Evolutionary conservation across 768 basidiomycete genomes (phyloP).

Genomic region (Agaricus bisporus): DNA sequence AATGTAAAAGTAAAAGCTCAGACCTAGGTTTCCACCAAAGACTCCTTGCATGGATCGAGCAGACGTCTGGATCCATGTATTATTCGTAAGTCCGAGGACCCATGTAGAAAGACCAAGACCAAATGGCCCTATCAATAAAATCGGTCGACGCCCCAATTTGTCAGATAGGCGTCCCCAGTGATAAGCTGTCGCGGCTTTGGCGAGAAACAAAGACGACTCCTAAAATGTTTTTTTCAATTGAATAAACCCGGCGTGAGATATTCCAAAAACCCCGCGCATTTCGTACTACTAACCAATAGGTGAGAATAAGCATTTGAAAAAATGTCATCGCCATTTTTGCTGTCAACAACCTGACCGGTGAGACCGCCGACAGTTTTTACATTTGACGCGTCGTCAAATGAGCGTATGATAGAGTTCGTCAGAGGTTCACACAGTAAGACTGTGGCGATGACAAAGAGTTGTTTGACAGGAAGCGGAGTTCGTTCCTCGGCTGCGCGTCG

Average conservation of each 20-base stretch:
- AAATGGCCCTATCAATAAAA: slow-evolving; percentile 30
- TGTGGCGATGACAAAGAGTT: slow-evolving; percentile 31
- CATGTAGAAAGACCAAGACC: slow-evolving; percentile 33
- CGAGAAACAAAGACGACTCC: slow-evolving; percentile 10
- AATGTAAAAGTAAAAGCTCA: no score
- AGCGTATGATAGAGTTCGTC: slow-evolving; percentile 36
- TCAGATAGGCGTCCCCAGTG: slow-evolving; percentile 10
- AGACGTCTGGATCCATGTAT: slow-evolving; percentile 25
- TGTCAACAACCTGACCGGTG: slow-evolving; percentile 19
- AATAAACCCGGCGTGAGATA: no score
- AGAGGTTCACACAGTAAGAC: slow-evolving; percentile 39
- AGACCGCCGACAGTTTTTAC: slow-evolving; percentile 34
- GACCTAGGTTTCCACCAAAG: slow-evolving; percentile 31
- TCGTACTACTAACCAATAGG: slow-evolving; percentile 27
- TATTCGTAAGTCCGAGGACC: slow-evolving; percentile 34
- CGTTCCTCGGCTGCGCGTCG: slow-evolving; percentile 10
- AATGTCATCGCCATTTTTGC: slow-evolving; percentile 19
- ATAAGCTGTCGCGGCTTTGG: slow-evolving; percentile 8
- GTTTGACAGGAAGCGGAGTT: slow-evolving; percentile 34
- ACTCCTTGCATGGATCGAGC: slow-evolving; percentile 29
- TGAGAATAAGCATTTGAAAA: slow-evolving; percentile 37
- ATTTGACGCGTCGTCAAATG: slow-evolving; percentile 29
- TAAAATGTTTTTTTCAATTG: background rate
- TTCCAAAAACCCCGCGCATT: background rate
- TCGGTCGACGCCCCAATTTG: slow-evolving; percentile 10